Base-by-base conservation (phyloP, 768 basidiomycete species). In the Boletales sp. region DNA sequence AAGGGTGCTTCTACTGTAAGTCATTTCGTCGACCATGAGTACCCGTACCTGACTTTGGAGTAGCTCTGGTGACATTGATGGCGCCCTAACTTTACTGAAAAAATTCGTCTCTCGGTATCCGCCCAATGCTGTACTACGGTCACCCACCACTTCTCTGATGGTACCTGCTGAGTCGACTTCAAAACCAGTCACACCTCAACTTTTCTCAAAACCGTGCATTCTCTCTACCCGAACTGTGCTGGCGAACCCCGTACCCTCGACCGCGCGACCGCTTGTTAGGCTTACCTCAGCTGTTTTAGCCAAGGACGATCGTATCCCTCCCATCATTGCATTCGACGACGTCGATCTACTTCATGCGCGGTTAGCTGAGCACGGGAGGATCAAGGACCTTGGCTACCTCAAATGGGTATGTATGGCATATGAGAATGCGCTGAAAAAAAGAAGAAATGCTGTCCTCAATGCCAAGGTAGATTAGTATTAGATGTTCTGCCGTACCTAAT, bases 301-400 rank as follows among this genome's bases (percentile, higher is more conserved):
- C 4, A 78, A 81, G 1, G 94, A 97, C 61, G 86, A 91, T 56
- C 62, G 77, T 19, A 84, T 97, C 7, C 89, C 93, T 0, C 93
- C 93, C 0, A 64, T 93, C 36, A 58, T 95, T 18, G 76, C 81
- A 12, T 95, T 93, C 63, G 56, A 69, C 14, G 91, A 95, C 62
- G 55, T 95, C n/a, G 85, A 89, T 55, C 52, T 85, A 6, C 71
- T 97, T 44, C 92, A 95, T 63, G 79, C 90, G 50, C 74, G 85
- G 24, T 67, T 93, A 27, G 80, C 86, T n/a, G 66, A 68, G 18
- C 69, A 65, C 31, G 67, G 61, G 44, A 52, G 69, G 48, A 50
- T 32, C n/a, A 69, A 74, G 35, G 80, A 81, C 15, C 71, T 94
- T 24, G 78, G 72, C 8, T 89, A 83, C 59, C 52, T 95, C 40